Base-by-base conservation (phyloP, 2,329 filamentous ascomycete species). In the Penicillium occitanis region DNA sequence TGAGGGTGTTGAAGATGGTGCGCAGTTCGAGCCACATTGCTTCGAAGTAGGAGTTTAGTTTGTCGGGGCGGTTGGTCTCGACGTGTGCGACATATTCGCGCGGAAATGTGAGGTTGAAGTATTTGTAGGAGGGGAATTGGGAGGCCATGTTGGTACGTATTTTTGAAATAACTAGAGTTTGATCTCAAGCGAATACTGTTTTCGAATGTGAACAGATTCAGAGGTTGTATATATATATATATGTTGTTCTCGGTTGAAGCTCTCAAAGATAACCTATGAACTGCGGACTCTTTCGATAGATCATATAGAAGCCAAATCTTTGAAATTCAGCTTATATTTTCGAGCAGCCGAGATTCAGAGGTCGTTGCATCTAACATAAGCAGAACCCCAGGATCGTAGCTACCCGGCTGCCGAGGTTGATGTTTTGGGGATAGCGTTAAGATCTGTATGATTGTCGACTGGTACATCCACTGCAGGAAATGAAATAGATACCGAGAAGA, bases 31-130 rank as follows among this genome's bases (percentile, higher is more conserved):
- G 82, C 92, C 93, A 97, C 88, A 97, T 94, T 85, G 79, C 81
- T 76, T 92, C 88, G 70, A 88, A 85, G 78, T 97, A 97, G 69
- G 93, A 88, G 78, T 98, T 98, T 77, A 97, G 82, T 82, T 96
- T 97, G 70, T 87, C 79, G 1, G 93, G 88, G 1, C 93, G 87
- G 82, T 96, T 93, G 80, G 96, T 96, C 80, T 97, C 90, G 67
- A 98, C 90, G 76, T 96, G 92, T n/a, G 89, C 91, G 59, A 97
- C 89, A 81, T 88, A 88, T 73, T 89, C 85, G 44, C 81, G 74
- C 0, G 93, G 91, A 50, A 88, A 88, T n/a, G 86, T 87, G 71
- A 96, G 83, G 70, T 88, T 87, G 85, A 92, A 93, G 82, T 91
- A 83, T 71, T 89, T 71, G 68, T 69, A 73, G 13, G 64, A 50